Percentiles rank a stretch among this genome's conserved stretches.
Conservation (phyloP, 495 filamentous ascomycete genomes). For the Penicillium herquei region DNA sequence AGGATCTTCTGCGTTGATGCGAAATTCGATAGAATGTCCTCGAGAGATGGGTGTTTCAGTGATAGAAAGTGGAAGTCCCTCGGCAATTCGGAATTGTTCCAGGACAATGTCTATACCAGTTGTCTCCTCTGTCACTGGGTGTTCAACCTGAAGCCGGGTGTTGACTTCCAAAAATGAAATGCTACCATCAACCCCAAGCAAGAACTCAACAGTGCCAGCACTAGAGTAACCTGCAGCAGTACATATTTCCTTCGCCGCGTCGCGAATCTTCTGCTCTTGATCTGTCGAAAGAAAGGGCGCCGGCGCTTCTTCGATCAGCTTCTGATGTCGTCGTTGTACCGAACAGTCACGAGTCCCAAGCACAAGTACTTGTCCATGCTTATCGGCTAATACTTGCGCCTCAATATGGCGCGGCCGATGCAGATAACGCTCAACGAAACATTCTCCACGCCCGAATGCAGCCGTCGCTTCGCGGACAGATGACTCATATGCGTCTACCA, state of each 20-base stretch:
- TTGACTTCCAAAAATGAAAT: conserved; percentile 99
- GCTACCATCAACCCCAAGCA: conserved; percentile 79
- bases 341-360: background rate
- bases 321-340: background rate
- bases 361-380: background rate
- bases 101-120: conserved; percentile 84
- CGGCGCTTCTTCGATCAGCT: background rate
- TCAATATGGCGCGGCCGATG: background rate
- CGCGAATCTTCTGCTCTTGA: too few relatives aligned
- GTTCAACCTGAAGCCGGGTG: conserved; percentile 87
- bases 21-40: conserved; percentile 81
- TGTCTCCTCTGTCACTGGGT: conserved; percentile 86
- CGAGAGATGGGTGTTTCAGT: conserved; percentile 54
- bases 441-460: background rate
- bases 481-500: too few relatives aligned
- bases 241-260: too few relatives aligned
- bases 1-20: conserved; percentile 88
- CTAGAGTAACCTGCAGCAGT: conserved; percentile 58
- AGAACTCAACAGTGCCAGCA: conserved; percentile 92
- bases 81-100: conserved; percentile 81
- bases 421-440: background rate
- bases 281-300: background rate
- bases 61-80: conserved; percentile 63
- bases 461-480: background rate
- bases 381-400: background rate